Conservation (phyloP, 495 filamentous ascomycete genomes). For the Chaetomium fimeti region DNA sequence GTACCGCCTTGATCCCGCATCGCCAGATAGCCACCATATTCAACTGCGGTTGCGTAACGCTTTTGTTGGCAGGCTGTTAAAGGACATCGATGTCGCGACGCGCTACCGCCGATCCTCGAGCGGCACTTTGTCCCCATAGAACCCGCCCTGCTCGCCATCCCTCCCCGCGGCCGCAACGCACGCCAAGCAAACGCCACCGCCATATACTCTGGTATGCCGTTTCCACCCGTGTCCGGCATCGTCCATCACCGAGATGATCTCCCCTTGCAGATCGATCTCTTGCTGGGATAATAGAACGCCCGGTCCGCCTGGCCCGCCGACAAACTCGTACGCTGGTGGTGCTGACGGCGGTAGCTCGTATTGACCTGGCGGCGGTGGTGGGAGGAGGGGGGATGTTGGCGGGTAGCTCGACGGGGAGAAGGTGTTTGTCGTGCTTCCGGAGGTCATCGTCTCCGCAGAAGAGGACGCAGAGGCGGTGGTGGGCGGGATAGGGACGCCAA, state of each 20-base stretch:
- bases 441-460: slow-evolving; percentile 26
- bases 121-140: slow-evolving; percentile 52
- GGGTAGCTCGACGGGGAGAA: slow-evolving; percentile 49
- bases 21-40: background rate
- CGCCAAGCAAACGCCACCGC: slow-evolving; percentile 50
- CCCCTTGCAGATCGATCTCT: slow-evolving; percentile 44
- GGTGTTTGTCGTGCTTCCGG: slow-evolving; percentile 4
- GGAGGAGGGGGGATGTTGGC: slow-evolving; percentile 43
- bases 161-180: slow-evolving; percentile 41
- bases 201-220: slow-evolving; percentile 52
- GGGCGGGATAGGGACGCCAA: slow-evolving; percentile 34
- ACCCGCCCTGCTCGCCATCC: slow-evolving; percentile 42
- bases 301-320: slow-evolving; percentile 33
- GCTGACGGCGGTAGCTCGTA: slow-evolving; percentile 20
- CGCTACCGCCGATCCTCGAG: slow-evolving; percentile 44
- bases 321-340: slow-evolving; percentile 32
- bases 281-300: slow-evolving; percentile 25
- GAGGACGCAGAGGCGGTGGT: slow-evolving; percentile 20
- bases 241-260: slow-evolving; percentile 48
- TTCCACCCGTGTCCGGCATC: slow-evolving; percentile 48
- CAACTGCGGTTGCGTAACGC: background rate
- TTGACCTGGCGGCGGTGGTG: slow-evolving; percentile 35
- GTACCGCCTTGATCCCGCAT: no score
- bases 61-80: no score
- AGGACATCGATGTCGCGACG: background rate